These are phyloP conservation scores for Ophiostoma angusticollis DNA, from an alignment of 2,329 filamentous ascomycete species.

Conservation along the genomic window DNA sequence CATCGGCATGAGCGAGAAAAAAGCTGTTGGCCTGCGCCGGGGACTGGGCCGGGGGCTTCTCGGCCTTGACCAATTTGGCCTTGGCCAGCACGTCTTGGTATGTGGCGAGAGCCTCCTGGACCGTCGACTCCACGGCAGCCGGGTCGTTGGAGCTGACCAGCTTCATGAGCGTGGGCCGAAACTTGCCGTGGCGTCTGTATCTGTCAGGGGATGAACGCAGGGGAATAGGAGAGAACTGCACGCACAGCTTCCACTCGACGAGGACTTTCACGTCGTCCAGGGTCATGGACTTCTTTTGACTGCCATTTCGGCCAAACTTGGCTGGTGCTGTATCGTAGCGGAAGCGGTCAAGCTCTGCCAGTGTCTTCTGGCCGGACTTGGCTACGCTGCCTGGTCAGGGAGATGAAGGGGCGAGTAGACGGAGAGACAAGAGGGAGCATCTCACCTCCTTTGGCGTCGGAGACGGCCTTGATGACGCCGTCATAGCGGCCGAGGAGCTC, in stretches of 20 bases:
- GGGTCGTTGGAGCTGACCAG: conserved; percentile 49
- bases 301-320: conserved; percentile 26
- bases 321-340: conserved; percentile 43
- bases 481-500: conserved; percentile 4
- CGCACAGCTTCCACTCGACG: conserved; percentile 61
- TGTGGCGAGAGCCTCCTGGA: conserved; percentile 35
- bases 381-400: conserved; percentile 24
- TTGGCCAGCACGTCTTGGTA: conserved; percentile 32
- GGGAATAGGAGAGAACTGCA: conserved; percentile 5
- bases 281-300: conserved; percentile 30
- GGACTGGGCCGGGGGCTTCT: background rate
- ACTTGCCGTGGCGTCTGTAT: conserved; percentile 42
- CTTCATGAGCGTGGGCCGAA: conserved; percentile 47
- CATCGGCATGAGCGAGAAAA: too few species aligned
- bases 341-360: conserved; percentile 46
- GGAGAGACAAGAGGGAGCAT: too few species aligned
- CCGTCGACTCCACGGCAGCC: conserved; percentile 31
- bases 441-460: conserved; percentile 31
- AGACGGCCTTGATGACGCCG: conserved; percentile 31
- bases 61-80: background rate
- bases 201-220: background rate
- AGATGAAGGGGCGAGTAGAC: too few species aligned
- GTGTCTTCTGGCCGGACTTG: conserved; percentile 36
- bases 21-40: background rate
- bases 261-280: conserved; percentile 46